Percentiles rank a stretch among this genome's conserved stretches.
Conservation (phyloP, 495 filamentous ascomycete species). For the Penicillium angulare region DNA sequence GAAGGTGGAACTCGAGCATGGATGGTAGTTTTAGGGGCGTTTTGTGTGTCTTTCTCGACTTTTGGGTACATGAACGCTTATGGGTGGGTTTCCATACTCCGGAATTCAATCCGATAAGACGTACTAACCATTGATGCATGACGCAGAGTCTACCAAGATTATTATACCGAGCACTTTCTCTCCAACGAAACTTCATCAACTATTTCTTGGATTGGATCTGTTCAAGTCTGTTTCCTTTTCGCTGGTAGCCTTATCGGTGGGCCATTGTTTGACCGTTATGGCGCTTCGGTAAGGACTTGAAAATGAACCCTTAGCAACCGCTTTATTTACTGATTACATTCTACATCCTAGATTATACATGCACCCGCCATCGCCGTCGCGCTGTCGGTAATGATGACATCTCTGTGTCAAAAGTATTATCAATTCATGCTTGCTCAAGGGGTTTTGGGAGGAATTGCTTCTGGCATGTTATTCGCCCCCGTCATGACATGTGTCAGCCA, state of each 20-base stretch:
- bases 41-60: constrained; percentile 52
- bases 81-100: constrained; percentile 7
- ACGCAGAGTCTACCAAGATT: not conserved
- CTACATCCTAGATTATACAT: constrained; percentile 33
- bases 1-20: constrained; percentile 37
- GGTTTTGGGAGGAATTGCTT: constrained; percentile 13
- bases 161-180: not conserved
- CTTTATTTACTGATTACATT: not conserved
- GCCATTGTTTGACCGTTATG: not conserved
- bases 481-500: constrained; percentile 17
- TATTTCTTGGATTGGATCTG: constrained; percentile 5
- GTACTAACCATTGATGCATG: not conserved
- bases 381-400: constrained; percentile 37
- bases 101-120: not conserved
- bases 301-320: not conserved
- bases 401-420: constrained; percentile 23
- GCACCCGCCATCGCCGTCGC: constrained; percentile 36
- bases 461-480: constrained; percentile 16
- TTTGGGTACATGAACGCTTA: constrained; percentile 32
- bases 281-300: not conserved
- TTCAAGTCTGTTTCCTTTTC: not conserved
- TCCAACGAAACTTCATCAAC: not conserved
- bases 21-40: constrained; percentile 56
- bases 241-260: not conserved
- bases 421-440: constrained; percentile 29